Conservation (phyloP, 2,329 filamentous ascomycete genomes). For the Fusarium sp. region DNA sequence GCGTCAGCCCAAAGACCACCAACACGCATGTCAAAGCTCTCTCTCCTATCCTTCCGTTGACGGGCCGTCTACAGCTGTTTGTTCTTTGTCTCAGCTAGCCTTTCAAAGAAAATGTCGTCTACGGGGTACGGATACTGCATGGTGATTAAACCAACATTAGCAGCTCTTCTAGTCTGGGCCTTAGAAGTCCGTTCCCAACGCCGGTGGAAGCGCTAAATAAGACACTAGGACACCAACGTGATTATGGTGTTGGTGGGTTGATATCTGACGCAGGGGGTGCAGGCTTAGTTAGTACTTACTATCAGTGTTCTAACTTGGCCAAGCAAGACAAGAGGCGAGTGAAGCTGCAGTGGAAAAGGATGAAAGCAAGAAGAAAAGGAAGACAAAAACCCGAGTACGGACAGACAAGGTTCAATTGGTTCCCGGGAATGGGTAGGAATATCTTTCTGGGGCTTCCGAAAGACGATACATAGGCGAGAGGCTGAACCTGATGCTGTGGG, state of each 20-base stretch:
- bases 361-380: not conserved
- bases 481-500: slow-evolving; percentile 1
- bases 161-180: slow-evolving; percentile 18
- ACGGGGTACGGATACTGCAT: not conserved
- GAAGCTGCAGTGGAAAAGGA: not conserved
- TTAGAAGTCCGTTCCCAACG: slow-evolving; percentile 27
- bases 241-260: slow-evolving; percentile 45
- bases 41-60: slow-evolving; percentile 28
- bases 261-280: slow-evolving; percentile 48
- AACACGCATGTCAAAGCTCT: slow-evolving; percentile 22
- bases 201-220: slow-evolving; percentile 33
- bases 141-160: slow-evolving; percentile 17
- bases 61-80: slow-evolving; percentile 25
- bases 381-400: slow-evolving; percentile 21
- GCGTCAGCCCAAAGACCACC: too few relatives aligned
- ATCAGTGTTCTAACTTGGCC: slow-evolving; percentile 14
- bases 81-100: slow-evolving; percentile 21
- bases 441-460: slow-evolving; percentile 29
- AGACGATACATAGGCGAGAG: slow-evolving; percentile 3
- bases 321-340: slow-evolving; percentile 7
- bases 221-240: slow-evolving; percentile 25
- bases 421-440: slow-evolving; percentile 1
- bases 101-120: slow-evolving; percentile 14
- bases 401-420: slow-evolving; percentile 25
- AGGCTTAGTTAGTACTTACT: too few relatives aligned